Evolutionary conservation across 176 grass and related monocot species (phyloP).

Genomic region (Bolboschoenus planiculmis): DNA sequence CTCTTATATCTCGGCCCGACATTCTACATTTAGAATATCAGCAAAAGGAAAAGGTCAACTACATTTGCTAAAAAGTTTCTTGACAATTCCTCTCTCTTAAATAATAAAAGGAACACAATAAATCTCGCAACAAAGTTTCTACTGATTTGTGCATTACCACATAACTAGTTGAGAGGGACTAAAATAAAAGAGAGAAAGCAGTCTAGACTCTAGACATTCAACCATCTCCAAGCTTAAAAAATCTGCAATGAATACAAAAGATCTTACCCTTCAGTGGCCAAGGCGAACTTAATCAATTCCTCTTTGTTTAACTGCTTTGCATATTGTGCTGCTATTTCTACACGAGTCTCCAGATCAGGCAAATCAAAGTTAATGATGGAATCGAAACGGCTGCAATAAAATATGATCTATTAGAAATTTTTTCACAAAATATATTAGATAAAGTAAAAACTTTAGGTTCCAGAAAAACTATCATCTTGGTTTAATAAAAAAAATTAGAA

Average conservation of each 20-base stretch:
- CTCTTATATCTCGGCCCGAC: conserved; percentile 92
- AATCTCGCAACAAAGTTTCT: too few relatives aligned
- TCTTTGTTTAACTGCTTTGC: conserved; percentile 74
- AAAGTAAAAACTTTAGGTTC: background rate
- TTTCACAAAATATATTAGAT: background rate
- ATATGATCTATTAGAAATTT: background rate
- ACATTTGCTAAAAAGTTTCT: background rate
- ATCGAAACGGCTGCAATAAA: conserved; percentile 87
- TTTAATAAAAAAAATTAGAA: conserved; percentile 8
- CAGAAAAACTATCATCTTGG: background rate
- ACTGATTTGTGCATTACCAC: too few relatives aligned
- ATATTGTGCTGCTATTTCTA: conserved; percentile 75
- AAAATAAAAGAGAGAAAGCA: too few relatives aligned
- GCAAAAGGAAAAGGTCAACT: background rate
- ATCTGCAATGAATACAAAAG: background rate
- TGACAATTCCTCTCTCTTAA: background rate
- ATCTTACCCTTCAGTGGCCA: conserved; percentile 74
- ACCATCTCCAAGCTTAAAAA: background rate
- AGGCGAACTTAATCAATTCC: conserved; percentile 60
- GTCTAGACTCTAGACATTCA: too few relatives aligned
- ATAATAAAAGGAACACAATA: background rate
- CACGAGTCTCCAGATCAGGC: conserved; percentile 68
- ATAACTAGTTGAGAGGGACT: background rate
- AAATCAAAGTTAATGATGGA: conserved; percentile 74
- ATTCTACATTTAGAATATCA: conserved; percentile 56